Evolutionary conservation across 768 basidiomycete species (phyloP).

Genomic region (Boletus rubropictus): DNA sequence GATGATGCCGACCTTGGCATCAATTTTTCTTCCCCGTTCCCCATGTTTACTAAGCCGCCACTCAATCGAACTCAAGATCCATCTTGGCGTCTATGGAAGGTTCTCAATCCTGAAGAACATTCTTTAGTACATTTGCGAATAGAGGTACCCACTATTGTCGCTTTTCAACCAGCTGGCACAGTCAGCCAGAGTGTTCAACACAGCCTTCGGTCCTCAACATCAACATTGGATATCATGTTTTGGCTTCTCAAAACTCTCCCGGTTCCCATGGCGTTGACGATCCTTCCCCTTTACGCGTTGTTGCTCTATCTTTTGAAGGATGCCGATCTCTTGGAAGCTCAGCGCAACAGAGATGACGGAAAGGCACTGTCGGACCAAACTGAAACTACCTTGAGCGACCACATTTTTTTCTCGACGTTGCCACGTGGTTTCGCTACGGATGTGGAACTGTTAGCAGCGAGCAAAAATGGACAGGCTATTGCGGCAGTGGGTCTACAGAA

Average conservation of each 20-base stretch:
- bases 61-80: slow-evolving; percentile 37
- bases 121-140: slow-evolving; percentile 70
- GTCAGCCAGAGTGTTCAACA: slow-evolving; percentile 22
- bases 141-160: slow-evolving; percentile 73
- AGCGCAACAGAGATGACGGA: slow-evolving; percentile 54
- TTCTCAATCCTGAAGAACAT: slow-evolving; percentile 64
- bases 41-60: slow-evolving; percentile 31
- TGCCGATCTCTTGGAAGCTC: slow-evolving; percentile 84
- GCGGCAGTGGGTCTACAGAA: slow-evolving; percentile 75
- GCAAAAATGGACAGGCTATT: slow-evolving; percentile 57
- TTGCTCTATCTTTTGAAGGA: slow-evolving; percentile 86
- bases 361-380: slow-evolving; percentile 30
- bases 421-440: slow-evolving; percentile 81
- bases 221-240: slow-evolving; percentile 51
- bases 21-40: slow-evolving; percentile 20
- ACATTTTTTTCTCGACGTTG: slow-evolving; percentile 59
- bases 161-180: slow-evolving; percentile 46
- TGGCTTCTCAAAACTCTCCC: slow-evolving; percentile 81
- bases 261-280: slow-evolving; percentile 78
- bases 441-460: slow-evolving; percentile 72
- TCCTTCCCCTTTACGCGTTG: slow-evolving; percentile 64
- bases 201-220: slow-evolving; percentile 40
- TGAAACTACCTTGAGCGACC: slow-evolving; percentile 33
- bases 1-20: slow-evolving; percentile 21
- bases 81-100: slow-evolving; percentile 70